Base-by-base conservation (phyloP, 176 grass and related monocot genomes). In the Rhynchospora pubera region DNA sequence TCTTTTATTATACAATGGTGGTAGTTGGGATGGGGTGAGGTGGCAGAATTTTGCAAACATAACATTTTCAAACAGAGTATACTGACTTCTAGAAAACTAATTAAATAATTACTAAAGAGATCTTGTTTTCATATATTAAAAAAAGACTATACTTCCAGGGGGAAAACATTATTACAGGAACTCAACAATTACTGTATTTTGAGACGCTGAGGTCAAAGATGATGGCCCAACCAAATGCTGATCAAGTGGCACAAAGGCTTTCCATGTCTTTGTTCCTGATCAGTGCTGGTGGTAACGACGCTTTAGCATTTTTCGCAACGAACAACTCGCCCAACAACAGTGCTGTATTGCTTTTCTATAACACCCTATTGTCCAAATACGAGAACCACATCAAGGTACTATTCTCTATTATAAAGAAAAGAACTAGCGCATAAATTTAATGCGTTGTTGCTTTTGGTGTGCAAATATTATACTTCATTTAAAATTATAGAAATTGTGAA, bases 191-290 rank as follows among this genome's bases (percentile, higher is more conserved):
- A 21, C 80, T 81, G 59, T 87, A 93, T 70, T 93, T 97, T 84
- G 86, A 85, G 30, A 67, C 58, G 2, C 80, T 89, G 44, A 97
- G 59, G 75, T 79, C 83, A 10, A 73, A 91, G 76, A 91, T 93
- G 57, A 9, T 53, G 19, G 52, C 44, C 19, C 67, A 53, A 74
- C 3, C 82, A 76, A 42, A 77, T 23, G 9, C 83, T 7, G 34
- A 26, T 1, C 45, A 44, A 59, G 57, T 48, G 0, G 65, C 77
- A 0, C 9, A 21, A 2, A 70, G 88, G 24, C 70, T 97, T 13
- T 93, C 89, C 0, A 93, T 89, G 79, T 97, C 91, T 26, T 57
- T 97, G 78, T 97, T 93, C 65, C 62, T 97, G 51, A 78, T 97
- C 61, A 93, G 93, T 0, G 19, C 85, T 0, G 89, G 93, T 2